Evolutionary conservation across 495 filamentous ascomycete genomes (phyloP).

Genomic region (Penicillium soppii): DNA sequence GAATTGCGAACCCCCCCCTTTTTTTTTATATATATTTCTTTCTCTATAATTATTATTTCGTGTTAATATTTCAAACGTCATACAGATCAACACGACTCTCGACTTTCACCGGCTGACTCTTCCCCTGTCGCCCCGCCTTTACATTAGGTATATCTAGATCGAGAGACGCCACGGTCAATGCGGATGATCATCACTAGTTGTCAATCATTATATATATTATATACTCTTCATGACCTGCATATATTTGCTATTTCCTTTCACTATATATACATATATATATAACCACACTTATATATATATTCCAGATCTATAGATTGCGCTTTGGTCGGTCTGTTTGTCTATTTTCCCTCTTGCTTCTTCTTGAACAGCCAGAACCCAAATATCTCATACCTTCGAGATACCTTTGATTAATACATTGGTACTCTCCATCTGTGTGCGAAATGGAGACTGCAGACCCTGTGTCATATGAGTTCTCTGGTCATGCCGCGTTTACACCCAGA

Average conservation of each 20-base stretch:
- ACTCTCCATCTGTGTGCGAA: too few relatives aligned
- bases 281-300: too few relatives aligned
- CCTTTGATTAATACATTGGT: too few relatives aligned
- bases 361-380: slow-evolving; percentile 21
- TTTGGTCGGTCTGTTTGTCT: slow-evolving; percentile 13
- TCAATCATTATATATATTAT: slow-evolving; percentile 16
- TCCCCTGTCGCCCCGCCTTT: slow-evolving; percentile 3
- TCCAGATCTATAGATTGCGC: slow-evolving; percentile 13
- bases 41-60: too few relatives aligned
- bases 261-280: slow-evolving; percentile 13
- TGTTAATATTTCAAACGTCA: slow-evolving; percentile 14
- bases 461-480: slow-evolving; percentile 43
- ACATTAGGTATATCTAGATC: slow-evolving; percentile 15
- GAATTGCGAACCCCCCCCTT: too few relatives aligned
- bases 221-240: slow-evolving; percentile 18
- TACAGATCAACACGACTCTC: slow-evolving; percentile 10
- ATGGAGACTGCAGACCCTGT: slow-evolving; percentile 49
- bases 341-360: slow-evolving; percentile 10
- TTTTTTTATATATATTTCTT: too few relatives aligned
- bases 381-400: not conserved
- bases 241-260: slow-evolving; percentile 12
- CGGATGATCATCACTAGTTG: slow-evolving; percentile 26
- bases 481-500: slow-evolving; percentile 36
- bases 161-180: slow-evolving; percentile 10
- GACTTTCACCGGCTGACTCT: slow-evolving; percentile 10